Evolutionary conservation across 2,329 filamentous ascomycete genomes (phyloP).

Genomic region (Talaromyces pinophilus): DNA sequence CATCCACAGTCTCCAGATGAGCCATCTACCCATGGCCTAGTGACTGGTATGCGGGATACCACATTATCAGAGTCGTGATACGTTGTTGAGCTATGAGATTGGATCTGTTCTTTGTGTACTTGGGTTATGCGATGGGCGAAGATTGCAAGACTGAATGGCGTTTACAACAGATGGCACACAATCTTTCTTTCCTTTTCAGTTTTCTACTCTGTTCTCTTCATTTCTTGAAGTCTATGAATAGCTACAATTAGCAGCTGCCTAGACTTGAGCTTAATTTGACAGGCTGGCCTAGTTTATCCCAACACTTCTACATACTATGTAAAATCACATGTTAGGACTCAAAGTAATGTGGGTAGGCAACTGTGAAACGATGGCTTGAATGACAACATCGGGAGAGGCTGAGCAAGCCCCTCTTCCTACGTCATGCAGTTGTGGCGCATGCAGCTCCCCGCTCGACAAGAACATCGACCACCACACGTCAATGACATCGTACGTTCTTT

Average conservation of each 20-base stretch:
- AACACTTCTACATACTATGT: not conserved
- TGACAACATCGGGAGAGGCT: slow-evolving; percentile 14
- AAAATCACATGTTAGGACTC: slow-evolving; percentile 6
- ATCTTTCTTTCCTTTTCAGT: slow-evolving; percentile 14
- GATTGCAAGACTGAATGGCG: not conserved
- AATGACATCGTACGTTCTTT: slow-evolving; percentile 14
- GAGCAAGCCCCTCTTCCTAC: slow-evolving; percentile 9
- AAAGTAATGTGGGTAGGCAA: slow-evolving; percentile 10
- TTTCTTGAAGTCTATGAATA: not conserved
- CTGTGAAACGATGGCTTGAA: not conserved
- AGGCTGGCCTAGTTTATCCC: not conserved
- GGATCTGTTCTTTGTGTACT: not conserved
- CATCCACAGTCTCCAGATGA: slow-evolving; percentile 16
- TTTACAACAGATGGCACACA: not conserved
- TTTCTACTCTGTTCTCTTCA: slow-evolving; percentile 12
- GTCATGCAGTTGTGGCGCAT: slow-evolving; percentile 21
- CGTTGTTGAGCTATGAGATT: not conserved
- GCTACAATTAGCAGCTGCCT: slow-evolving; percentile 10
- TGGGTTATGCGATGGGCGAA: not conserved
- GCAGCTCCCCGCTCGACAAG: slow-evolving; percentile 10
- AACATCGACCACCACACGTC: not conserved
- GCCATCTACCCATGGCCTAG: slow-evolving; percentile 23
- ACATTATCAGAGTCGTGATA: slow-evolving; percentile 24
- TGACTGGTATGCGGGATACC: slow-evolving; percentile 23
- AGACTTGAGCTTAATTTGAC: not conserved